Evolutionary conservation across 2,329 filamentous ascomycete genomes (phyloP), one percentile per base, ranked within the genome.

Genomic region (Pseudocercospora ulei): DNA sequence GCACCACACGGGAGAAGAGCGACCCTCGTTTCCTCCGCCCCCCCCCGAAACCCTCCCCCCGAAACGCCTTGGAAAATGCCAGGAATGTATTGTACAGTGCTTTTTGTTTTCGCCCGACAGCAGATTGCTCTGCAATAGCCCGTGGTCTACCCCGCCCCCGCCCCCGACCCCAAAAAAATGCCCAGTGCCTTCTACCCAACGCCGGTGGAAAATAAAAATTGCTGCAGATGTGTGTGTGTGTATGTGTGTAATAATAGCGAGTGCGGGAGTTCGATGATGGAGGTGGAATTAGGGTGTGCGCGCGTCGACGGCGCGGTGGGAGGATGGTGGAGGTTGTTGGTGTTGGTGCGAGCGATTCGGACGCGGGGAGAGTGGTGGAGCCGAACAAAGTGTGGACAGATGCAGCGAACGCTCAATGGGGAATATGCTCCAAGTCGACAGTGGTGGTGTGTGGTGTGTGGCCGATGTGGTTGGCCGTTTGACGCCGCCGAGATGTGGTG

Each of bases 151-250:
- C 41, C 35, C 30, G n/a, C n/a, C n/a, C n/a, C n/a, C n/a, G n/a
- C n/a, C n/a, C n/a, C n/a, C n/a, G n/a, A n/a, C n/a, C n/a, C n/a
- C n/a, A n/a, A n/a, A n/a, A n/a, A n/a, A n/a, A n/a, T n/a, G n/a
- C n/a, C n/a, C n/a, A n/a, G n/a, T n/a, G 17, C 9, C 44, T n/a
- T 49, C 41, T 47, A 47, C 36, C 38, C 29, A 48, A 49, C 46
- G 46, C 46, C 46, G 29, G n/a, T 23, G 30, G 35, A 23, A 24
- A 29, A 14, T 14, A 27, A 38, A 31, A 23, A 35, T 34, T 39
- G 28, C 18, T 28, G 42, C 27, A 42, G 35, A 25, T 41, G 38
- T 38, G 43, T n/a, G n/a, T n/a, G n/a, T n/a, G n/a, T n/a, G n/a
- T n/a, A n/a, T n/a, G n/a, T n/a, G n/a, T n/a, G n/a, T n/a, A n/a